Evolutionary conservation across 306 rosid species (phyloP), one percentile per base, ranked within the genome.

Genomic region (Casuarina cunninghamiana): DNA sequence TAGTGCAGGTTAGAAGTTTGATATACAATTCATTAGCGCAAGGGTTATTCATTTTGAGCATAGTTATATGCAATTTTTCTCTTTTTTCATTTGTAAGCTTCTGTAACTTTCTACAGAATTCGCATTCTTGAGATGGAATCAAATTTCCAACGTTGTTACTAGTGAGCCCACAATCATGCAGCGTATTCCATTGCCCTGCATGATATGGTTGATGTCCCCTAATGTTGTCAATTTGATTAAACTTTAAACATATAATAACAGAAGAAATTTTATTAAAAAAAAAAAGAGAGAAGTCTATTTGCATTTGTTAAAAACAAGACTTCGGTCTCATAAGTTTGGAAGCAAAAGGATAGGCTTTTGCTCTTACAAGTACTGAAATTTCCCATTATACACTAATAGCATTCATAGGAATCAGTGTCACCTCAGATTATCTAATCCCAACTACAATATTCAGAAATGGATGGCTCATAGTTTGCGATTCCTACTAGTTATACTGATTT

Each of bases 41-140:
- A 48, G 32, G 57, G 19, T 46, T 60, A 63, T 65, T 60, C 77
- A 80, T 46, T 55, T 69, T 55, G 53, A 38, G 46, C 60, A 43
- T 68, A 44, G 43, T 67, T 12, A 5, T 35, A 17, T 74, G 8
- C n/a, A 17, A 26, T 73, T 54, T 4, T 42, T 50, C 42, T 55
- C 26, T 11, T 26, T 19, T 58, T 5, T 12, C 51, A 48, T 48
- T 58, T 26, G 35, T 58, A 32, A 58, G 65, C 39, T 21, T 58
- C 65, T 32, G 51, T 58, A 10, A 10, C 35, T 26, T 26, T 58
- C 43, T 35, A 15, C 3, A 37, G 69, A 37, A 38, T 62, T 62
- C 69, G 13, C 39, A 4, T 2, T 11, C 5, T 4, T 62, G 42
- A 5, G 35, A 62, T 62, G 37, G 12, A 38, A 62, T 38, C 35